Evolutionary conservation across 2,329 filamentous ascomycete genomes (phyloP), one percentile per base, ranked within the genome.

Genomic region (Diaporthe velutina): DNA sequence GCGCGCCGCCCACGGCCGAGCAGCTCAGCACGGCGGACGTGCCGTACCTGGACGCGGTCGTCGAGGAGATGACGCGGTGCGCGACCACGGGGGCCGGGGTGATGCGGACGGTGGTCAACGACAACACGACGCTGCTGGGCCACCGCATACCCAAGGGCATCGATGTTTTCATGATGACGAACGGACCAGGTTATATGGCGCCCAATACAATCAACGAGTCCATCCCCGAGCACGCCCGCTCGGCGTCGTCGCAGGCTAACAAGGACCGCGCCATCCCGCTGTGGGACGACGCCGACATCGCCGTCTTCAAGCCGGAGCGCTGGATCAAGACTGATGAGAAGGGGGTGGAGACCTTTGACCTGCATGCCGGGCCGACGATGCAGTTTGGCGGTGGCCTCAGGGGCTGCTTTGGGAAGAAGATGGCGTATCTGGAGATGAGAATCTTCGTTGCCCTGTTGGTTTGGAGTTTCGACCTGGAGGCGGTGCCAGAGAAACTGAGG

Each of bases 41-140:
- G 2, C 84, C 84, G 0, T 87, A 84, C 77, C 80, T 87, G 4
- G 84, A 86, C 76, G 86, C 86, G 71, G 83, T 88, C 52, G 86
- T 85, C 80, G 83, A 84, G 70, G 86, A 88, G 78, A 83, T 84
- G 0, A 80, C 87, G 7, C 84, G 86, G 45, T 84, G 82, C 79
- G 86, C 86, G 75, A 83, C 85, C 2, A 84, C 85, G 4, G 86
- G 86, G 61, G 84, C 85, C 25, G 85, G 85, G 81, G 85, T 84
- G 0, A 83, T 86, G 17, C 83, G 85, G 8, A 80, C 86, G 76
- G 82, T 84, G 0, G 66, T 84, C 33, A 79, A 77, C 4, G 84
- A 85, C 38, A 84, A 85, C 38, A 84, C 85, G 75, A 78, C 74
- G 10, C 78, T 88, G 1, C 83, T 82, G 3, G 81, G 80, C 1